phyloP scores from a whole-genome alignment of 2,329 filamentous ascomycete genomes.

The Diaporthe amygdali region DNA sequence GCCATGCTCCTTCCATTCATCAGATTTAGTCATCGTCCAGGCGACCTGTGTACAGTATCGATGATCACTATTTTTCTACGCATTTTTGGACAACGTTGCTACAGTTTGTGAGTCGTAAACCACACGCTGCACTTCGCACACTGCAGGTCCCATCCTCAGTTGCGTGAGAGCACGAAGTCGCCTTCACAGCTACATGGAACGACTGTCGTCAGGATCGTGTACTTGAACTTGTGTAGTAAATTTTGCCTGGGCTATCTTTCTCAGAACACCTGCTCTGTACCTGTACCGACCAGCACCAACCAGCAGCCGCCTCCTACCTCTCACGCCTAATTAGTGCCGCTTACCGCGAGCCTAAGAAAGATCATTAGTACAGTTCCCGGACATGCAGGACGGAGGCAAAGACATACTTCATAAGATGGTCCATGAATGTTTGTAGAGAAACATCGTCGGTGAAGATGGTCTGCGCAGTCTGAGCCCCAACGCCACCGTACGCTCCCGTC shows the following conservation, averaged over 20 bases:
- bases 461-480: conserved; percentile 84
- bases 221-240: neutral
- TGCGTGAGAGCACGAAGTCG: neutral
- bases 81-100: neutral
- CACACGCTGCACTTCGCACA: neutral
- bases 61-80: neutral
- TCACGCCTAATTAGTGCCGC: conserved; percentile 61
- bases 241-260: neutral
- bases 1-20: neutral
- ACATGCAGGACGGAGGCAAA: neutral
- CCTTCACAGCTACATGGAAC: neutral
- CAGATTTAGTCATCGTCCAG: neutral
- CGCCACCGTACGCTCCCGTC: conserved; percentile 87
- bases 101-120: no score
- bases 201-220: neutral
- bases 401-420: conserved; percentile 97
- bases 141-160: neutral
- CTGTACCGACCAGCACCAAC: neutral
- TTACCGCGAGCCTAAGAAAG: conserved; percentile 60
- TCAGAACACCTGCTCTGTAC: neutral
- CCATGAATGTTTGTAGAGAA: conserved; percentile 98
- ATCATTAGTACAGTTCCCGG: conserved; percentile 24
- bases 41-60: neutral
- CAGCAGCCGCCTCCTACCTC: neutral
- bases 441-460: conserved; percentile 99